A percentile compares a stretch with the other conserved stretches of the same genome.
phyloP scores from a whole-genome alignment of 2,329 filamentous ascomycete species.

The Eurotiales sp. region DNA sequence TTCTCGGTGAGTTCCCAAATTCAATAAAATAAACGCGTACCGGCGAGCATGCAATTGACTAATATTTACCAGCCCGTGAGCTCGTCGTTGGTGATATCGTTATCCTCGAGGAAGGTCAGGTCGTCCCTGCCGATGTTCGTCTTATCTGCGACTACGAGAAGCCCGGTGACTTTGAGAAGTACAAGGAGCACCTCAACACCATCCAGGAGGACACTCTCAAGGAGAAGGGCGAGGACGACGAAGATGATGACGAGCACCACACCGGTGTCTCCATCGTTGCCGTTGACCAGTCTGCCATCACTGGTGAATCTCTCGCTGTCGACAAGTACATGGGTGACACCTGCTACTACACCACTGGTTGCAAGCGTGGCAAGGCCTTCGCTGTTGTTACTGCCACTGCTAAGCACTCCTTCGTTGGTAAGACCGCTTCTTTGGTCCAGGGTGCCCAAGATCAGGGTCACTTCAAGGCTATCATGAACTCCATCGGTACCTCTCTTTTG shows the following conservation, averaged over 20 bases:
- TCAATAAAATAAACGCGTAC: too few relatives aligned
- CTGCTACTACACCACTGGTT: constrained; percentile 71
- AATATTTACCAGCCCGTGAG: constrained; percentile 48
- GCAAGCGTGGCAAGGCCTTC: constrained; percentile 70
- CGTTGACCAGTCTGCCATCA: constrained; percentile 70
- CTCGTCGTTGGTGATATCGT: constrained; percentile 69
- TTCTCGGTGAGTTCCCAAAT: constrained; percentile 52
- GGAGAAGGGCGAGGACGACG: constrained; percentile 46
- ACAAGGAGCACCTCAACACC: constrained; percentile 57
- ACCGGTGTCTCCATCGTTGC: constrained; percentile 61
- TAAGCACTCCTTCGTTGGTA: constrained; percentile 67
- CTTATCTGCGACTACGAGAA: constrained; percentile 66
- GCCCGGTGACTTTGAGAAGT: constrained; percentile 60
- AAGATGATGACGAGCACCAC: constrained; percentile 56
- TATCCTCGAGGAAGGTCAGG: constrained; percentile 64
- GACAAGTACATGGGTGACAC: constrained; percentile 60
- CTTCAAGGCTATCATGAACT: constrained; percentile 76
- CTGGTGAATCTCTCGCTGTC: constrained; percentile 67
- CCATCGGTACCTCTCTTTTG: constrained; percentile 65
- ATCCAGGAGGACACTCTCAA: constrained; percentile 54
- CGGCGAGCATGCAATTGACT: too few relatives aligned
- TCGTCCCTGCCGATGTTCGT: constrained; percentile 62
- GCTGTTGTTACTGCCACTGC: constrained; percentile 62
- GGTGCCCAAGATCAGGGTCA: constrained; percentile 69
- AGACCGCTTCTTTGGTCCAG: constrained; percentile 65